Conservation (phyloP, 768 basidiomycete species). For the Thelephora aurantiotincta region DNA sequence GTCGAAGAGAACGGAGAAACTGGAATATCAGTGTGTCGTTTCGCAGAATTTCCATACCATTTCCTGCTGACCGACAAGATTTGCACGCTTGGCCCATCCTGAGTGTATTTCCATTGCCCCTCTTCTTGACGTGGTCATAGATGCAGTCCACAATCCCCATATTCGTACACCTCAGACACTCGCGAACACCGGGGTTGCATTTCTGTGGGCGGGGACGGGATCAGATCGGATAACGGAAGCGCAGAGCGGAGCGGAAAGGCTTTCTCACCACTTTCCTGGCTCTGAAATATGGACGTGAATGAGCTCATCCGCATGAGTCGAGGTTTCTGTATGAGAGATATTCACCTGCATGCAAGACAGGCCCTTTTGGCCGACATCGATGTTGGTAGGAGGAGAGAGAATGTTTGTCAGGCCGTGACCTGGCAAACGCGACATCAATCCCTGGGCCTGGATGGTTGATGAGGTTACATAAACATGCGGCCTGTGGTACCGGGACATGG, state of each 20-base stretch:
- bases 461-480: too few species aligned
- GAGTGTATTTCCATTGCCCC: not conserved
- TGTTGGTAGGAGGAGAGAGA: too few species aligned
- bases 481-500: too few species aligned
- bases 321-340: not conserved
- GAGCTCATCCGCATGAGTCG: not conserved
- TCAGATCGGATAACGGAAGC: not conserved
- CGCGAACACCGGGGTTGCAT: not conserved
- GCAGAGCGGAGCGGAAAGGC: not conserved
- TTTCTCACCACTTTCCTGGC: not conserved
- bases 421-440: too few species aligned
- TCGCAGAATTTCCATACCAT: not conserved
- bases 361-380: not conserved
- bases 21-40: not conserved
- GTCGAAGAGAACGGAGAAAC: too few species aligned
- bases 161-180: not conserved
- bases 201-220: not conserved
- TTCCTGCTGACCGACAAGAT: not conserved
- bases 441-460: too few species aligned
- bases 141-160: not conserved
- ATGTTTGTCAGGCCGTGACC: too few species aligned
- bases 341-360: not conserved
- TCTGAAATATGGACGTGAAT: not conserved
- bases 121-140: not conserved
- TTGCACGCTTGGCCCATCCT: not conserved